Evolutionary conservation across 2,329 filamentous ascomycete species (phyloP).

Genomic region (Colletotrichum destructivum): DNA sequence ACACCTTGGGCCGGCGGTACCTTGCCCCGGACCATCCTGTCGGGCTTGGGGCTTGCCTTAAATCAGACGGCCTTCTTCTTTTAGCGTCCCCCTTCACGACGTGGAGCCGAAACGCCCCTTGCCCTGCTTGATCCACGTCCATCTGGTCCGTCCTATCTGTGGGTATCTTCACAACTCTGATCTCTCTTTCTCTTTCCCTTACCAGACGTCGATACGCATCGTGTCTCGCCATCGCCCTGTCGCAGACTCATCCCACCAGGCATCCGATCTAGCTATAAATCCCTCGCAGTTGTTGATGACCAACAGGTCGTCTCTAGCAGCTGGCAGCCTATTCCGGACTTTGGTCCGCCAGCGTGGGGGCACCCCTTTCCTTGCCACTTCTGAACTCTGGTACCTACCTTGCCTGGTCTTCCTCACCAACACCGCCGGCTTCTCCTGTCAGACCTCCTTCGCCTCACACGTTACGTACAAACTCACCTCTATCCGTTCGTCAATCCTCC

Average conservation of each 20-base stretch:
- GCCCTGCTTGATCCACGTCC: slow-evolving; percentile 17
- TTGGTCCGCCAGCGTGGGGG: slow-evolving; percentile 27
- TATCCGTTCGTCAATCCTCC: neutral
- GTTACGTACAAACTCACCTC: slow-evolving; percentile 26
- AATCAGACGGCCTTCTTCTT: slow-evolving; percentile 13
- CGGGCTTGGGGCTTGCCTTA: slow-evolving; percentile 11
- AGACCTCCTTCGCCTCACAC: slow-evolving; percentile 6
- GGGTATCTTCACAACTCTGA: slow-evolving; percentile 15
- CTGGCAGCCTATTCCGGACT: slow-evolving; percentile 6
- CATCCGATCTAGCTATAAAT: neutral
- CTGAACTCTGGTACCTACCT: slow-evolving; percentile 2
- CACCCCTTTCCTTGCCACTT: slow-evolving; percentile 21
- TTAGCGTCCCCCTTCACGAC: slow-evolving; percentile 15
- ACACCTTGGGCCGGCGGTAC: neutral
- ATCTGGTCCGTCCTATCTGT: neutral
- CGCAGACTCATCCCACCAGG: neutral
- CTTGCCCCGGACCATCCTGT: slow-evolving; percentile 14
- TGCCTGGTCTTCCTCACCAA: slow-evolving; percentile 15
- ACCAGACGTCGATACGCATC: neutral
- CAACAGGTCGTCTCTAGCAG: neutral
- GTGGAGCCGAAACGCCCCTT: slow-evolving; percentile 14
- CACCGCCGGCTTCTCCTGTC: slow-evolving; percentile 7
- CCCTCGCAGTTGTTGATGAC: neutral
- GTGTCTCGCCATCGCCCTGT: slow-evolving; percentile 6
- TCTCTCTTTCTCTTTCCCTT: neutral